Evolutionary conservation across 2,329 filamentous ascomycete species (phyloP).

Genomic region (Talaromyces sp.): DNA sequence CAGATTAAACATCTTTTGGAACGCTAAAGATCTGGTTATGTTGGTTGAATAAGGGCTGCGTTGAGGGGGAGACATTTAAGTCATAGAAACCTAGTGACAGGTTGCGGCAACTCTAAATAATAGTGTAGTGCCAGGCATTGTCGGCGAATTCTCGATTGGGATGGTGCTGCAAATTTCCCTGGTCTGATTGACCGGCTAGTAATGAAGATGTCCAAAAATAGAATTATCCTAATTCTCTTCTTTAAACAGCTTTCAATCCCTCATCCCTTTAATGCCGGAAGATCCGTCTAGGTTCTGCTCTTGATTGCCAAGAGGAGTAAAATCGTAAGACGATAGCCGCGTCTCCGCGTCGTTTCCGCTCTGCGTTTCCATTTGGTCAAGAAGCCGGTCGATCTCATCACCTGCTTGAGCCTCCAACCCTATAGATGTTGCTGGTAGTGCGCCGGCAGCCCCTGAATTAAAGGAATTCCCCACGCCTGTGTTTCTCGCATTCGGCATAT

Average conservation of each 20-base stretch:
- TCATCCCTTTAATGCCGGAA: neutral
- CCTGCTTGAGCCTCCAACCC: slow-evolving; percentile 30
- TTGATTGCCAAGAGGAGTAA: neutral
- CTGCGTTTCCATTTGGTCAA: slow-evolving; percentile 35
- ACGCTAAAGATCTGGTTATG: neutral
- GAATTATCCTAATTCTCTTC: neutral
- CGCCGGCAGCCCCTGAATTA: neutral
- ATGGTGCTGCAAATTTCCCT: neutral
- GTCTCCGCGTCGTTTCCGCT: slow-evolving; percentile 33
- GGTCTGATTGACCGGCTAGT: neutral
- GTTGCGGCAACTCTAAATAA: neutral
- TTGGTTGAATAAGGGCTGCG: neutral
- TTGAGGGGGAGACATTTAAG: neutral
- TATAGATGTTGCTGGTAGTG: slow-evolving; percentile 3
- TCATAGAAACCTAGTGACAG: neutral
- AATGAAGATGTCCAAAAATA: neutral
- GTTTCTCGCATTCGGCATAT: neutral
- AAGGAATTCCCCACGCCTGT: neutral
- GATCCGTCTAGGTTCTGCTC: neutral
- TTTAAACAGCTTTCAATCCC: neutral
- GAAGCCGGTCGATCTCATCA: slow-evolving; percentile 37
- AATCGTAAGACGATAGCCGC: slow-evolving; percentile 12
- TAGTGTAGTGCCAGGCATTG: neutral
- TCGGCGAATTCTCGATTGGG: neutral
- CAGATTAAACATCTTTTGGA: neutral